These are phyloP conservation scores for Dryas alaskensis DNA, from an alignment of 306 rosid genomes.

Conservation along the genomic window DNA sequence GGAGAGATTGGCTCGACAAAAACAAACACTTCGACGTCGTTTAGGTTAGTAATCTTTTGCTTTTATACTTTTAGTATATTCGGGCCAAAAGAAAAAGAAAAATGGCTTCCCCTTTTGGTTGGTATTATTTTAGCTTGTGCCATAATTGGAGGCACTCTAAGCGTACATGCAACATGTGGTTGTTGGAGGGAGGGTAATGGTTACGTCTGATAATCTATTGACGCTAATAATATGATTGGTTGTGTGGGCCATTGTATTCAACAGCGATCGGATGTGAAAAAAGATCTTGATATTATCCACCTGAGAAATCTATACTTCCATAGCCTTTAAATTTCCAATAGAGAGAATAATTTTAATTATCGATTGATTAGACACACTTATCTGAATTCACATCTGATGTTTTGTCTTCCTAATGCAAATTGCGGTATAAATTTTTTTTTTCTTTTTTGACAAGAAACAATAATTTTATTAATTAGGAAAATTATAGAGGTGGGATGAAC, in stretches of 20 bases:
- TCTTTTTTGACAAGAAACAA: too few relatives aligned
- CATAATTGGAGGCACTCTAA: not conserved
- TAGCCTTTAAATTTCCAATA: not conserved
- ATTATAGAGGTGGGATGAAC: too few relatives aligned
- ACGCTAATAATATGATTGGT: not conserved
- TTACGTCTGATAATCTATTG: not conserved
- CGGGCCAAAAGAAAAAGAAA: not conserved
- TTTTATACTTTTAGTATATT: not conserved
- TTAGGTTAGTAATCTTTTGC: slow-evolving; percentile 47
- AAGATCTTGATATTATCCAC: not conserved
- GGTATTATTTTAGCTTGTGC: not conserved
- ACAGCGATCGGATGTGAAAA: not conserved
- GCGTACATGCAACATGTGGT: not conserved
- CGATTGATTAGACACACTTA: not conserved
- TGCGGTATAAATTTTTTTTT: too few relatives aligned
- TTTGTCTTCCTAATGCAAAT: not conserved
- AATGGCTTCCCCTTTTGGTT: not conserved
- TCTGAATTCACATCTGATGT: not conserved
- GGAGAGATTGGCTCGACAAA: slow-evolving; percentile 92
- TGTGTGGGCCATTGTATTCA: not conserved
- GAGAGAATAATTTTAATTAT: not conserved
- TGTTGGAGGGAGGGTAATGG: not conserved
- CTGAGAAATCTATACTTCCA: not conserved
- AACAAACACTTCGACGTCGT: slow-evolving; percentile 88
- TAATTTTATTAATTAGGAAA: too few relatives aligned